phyloP scores from a whole-genome alignment of 2,329 filamentous ascomycete genomes.

The Acephala macrosclerotiorum region DNA sequence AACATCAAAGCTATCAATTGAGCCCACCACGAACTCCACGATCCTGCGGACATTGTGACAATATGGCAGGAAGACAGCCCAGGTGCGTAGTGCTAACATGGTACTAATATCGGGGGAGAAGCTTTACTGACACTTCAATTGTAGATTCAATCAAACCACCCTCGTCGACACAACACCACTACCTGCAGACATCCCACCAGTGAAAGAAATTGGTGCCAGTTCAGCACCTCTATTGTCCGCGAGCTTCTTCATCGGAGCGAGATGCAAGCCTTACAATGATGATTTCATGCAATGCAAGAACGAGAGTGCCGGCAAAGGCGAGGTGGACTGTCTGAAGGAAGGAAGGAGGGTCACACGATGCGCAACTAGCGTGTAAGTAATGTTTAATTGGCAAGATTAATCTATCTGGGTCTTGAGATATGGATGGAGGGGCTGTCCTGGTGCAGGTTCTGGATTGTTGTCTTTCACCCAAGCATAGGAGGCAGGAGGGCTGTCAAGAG shows the following conservation, averaged over 20 bases:
- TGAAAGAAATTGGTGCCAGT: constrained; percentile 91
- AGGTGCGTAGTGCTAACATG: constrained; percentile 31
- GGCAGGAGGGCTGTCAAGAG: background rate
- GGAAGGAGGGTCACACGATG: constrained; percentile 96
- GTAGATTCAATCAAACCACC: constrained; percentile 91
- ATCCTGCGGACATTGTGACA: constrained; percentile 30
- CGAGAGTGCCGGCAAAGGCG: constrained; percentile 87
- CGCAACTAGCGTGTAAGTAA: constrained; percentile 90
- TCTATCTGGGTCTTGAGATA: background rate
- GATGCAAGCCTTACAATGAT: constrained; percentile 95
- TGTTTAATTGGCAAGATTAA: too few relatives aligned
- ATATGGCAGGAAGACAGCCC: constrained; percentile 42
- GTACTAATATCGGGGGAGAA: background rate
- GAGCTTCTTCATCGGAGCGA: constrained; percentile 94
- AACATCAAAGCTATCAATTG: constrained; percentile 45
- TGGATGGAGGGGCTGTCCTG: background rate
- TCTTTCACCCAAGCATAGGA: too few relatives aligned
- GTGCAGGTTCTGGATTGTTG: too few relatives aligned
- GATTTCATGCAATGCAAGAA: constrained; percentile 99
- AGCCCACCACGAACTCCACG: constrained; percentile 35
- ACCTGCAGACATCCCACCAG: constrained; percentile 88
- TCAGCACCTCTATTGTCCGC: constrained; percentile 93
- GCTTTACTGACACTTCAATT: constrained; percentile 43
- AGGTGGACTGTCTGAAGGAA: constrained; percentile 95
- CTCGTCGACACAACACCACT: constrained; percentile 97